Base-by-base conservation (phyloP, 306 rosid species). In the Neltuma alba region DNA sequence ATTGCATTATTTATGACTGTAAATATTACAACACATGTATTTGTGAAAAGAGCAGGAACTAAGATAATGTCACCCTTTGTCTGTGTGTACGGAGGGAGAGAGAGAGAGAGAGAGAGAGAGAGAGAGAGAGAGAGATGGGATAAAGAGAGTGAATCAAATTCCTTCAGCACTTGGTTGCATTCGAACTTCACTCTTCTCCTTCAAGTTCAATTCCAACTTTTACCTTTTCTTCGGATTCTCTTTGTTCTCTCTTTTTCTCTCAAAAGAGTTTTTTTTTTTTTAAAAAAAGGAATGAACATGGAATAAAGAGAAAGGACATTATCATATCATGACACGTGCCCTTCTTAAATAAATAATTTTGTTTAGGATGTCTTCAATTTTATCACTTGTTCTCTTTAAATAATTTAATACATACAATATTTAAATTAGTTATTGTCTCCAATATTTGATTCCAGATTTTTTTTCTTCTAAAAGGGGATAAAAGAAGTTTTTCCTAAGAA, bases 221-320 rank as follows among this genome's bases (percentile, higher is more conserved):
- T n/a, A 15, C 83, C 92, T 92, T 92, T 91, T 89, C 79, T 78
- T 72, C 81, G 70, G 87, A 89, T 84, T 89, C 90, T 80, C 84
- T 80, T 81, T 69, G 31, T 31, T 69, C 10, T 69, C 14, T 41
- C 57, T 41, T 14, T 68, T 65, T 68, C 5, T 30, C 9, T 62
- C 12, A 33, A n/a, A 40, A 23, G 18, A 42, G 38, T 57, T n/a
- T n/a, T n/a, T n/a, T n/a, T n/a, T n/a, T n/a, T n/a, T n/a, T n/a
- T n/a, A 21, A 28, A 28, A 70, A 42, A 28, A 69, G 14, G 44
- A 55, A 71, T n/a, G 23, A 54, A 54, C 18, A 50, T 7, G 16
- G 9, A 38, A 40, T 13, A 58, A 64, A 75, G 6, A 30, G 62
- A 75, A 77, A 38, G 79, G 79, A 68, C 81, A 82, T 80, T 86